Evolutionary conservation across 1,139 yeast species (phyloP).

Genomic region (Diutina siamensis): DNA sequence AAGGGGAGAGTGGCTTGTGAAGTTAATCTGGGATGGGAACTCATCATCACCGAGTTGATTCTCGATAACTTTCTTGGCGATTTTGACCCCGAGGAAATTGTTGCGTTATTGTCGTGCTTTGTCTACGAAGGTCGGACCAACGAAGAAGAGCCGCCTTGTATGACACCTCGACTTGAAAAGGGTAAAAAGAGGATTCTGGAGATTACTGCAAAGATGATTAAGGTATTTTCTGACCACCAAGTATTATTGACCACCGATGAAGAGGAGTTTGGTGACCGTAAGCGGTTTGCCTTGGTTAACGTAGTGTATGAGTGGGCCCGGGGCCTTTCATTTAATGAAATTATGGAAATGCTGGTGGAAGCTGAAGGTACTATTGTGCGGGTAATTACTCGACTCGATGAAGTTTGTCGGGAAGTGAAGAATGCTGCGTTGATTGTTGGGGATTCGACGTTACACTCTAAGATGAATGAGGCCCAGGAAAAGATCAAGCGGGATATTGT

Average conservation of each 20-base stretch:
- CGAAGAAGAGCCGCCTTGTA: constrained; percentile 36
- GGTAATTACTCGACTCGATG: constrained; percentile 88
- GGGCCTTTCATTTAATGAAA: constrained; percentile 83
- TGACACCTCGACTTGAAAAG: constrained; percentile 74
- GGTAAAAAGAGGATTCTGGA: constrained; percentile 65
- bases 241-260: constrained; percentile 58
- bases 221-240: constrained; percentile 55
- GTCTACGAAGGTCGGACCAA: constrained; percentile 81
- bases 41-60: constrained; percentile 17
- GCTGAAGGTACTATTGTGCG: constrained; percentile 98
- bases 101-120: constrained; percentile 81
- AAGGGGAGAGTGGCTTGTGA: constrained; percentile 6
- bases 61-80: constrained; percentile 87
- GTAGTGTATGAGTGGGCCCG: constrained; percentile 98
- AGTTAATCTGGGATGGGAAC: constrained; percentile 1
- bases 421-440: constrained; percentile 94
- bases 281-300: constrained; percentile 81
- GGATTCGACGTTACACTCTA: constrained; percentile 74
- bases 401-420: constrained; percentile 88
- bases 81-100: constrained; percentile 92
- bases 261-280: constrained; percentile 68
- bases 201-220: constrained; percentile 53
- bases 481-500: constrained; percentile 92
- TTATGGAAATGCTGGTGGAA: constrained; percentile 78
- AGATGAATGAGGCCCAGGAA: constrained; percentile 90